These are phyloP conservation scores for Alternaria sp. DNA, from an alignment of 2,329 filamentous ascomycete species.

Conservation along the genomic window DNA sequence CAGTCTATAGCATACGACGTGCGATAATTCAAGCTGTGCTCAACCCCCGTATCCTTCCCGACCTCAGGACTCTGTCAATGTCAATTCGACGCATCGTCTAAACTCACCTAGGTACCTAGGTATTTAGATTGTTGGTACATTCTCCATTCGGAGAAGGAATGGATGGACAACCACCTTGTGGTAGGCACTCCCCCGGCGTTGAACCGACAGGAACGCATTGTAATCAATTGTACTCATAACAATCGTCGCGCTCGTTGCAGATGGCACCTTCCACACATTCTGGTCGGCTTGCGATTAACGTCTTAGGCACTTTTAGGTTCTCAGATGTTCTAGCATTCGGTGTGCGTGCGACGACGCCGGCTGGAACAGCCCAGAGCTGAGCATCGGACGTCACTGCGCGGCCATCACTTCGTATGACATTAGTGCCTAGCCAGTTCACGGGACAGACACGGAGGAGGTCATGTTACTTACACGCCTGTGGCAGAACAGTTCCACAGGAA, in stretches of 20 bases:
- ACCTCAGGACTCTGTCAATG: too few relatives aligned
- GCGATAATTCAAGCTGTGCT: neutral
- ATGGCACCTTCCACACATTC: neutral
- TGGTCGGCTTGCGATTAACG: neutral
- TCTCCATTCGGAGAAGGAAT: neutral
- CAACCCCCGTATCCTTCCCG: too few relatives aligned
- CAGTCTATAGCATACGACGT: neutral
- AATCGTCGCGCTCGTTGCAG: neutral
- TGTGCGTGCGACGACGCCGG: neutral
- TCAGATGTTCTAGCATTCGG: neutral
- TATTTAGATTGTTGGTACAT: neutral
- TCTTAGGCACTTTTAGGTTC: neutral
- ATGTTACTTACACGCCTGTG: neutral
- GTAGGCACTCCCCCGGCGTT: neutral
- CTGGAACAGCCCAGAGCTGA: neutral
- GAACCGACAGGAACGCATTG: neutral
- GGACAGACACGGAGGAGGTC: neutral
- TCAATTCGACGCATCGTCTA: too few relatives aligned
- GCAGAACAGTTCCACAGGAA: constrained; percentile 1
- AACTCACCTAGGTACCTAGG: too few relatives aligned
- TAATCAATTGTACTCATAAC: neutral
- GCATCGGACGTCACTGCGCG: neutral
- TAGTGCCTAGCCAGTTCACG: neutral
- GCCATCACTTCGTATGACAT: neutral
- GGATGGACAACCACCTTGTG: neutral